Evolutionary conservation across 805 yeast species (phyloP), one percentile per base, ranked within the genome.

Genomic region (Metschnikowia gruessii): DNA sequence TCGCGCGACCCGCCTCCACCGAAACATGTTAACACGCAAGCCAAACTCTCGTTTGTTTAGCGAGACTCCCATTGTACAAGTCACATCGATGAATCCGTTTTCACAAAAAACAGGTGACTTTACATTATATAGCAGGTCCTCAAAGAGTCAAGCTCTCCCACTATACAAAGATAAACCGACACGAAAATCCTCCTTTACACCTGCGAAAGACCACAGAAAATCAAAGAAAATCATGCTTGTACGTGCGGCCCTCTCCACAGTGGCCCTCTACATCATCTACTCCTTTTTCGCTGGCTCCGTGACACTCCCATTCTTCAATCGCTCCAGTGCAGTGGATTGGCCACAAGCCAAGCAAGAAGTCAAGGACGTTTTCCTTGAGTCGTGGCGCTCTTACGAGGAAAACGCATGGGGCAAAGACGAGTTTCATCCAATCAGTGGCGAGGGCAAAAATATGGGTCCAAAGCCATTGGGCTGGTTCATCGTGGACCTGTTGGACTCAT

Each of bases 391-490:
- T 43, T 91, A 91, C 60, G 80, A 79, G 42, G 66, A 72, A 22
- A 73, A 86, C 58, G 97, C 86, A 0, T 88, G 95, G 91, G 96
- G 96, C 7, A 75, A 72, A 49, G 97, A 90, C 61, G 79, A 82
- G 1, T 90, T 85, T 58, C 72, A 74, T 34, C 96, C 97, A 0
- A 59, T 85, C n/a, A 62, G 76, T 7, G 77, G 81, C 42, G 64
- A 56, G 1, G 87, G 86, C 19, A 70, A 77, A 46, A 85, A 88
- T 60, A 85, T 88, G 89, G 90, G 92, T 4, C 80, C 82, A 3
- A 55, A 74, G 43, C 97, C 97, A 1, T 65, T 91, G 53, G 97
- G 97, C 1, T 90, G 97, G 96, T 86, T 90, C 61, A 83, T 90
- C 57, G 94, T 91, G 4, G 97, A 90, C 63, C 76, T 92, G 1